These are phyloP conservation scores for Vachellia pachyceras DNA, from an alignment of 306 rosid genomes.

Conservation along the genomic window DNA sequence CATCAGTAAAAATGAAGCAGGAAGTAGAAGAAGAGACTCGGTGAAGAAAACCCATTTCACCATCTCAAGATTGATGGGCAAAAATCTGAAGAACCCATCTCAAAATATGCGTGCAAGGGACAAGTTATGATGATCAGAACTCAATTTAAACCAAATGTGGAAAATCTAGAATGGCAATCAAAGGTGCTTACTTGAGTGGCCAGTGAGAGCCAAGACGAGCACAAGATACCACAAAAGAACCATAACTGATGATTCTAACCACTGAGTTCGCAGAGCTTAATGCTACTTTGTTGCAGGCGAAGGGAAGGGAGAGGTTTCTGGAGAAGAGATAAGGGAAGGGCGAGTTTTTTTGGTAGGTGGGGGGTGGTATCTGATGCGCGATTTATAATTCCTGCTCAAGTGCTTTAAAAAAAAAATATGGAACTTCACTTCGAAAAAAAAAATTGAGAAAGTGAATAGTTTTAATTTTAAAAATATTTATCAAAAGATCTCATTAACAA, in stretches of 20 bases:
- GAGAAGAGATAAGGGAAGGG: not conserved
- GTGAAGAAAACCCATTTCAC: slow-evolving; percentile 8
- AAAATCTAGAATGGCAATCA: not conserved
- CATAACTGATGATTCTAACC: slow-evolving; percentile 49
- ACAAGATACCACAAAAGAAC: slow-evolving; percentile 53
- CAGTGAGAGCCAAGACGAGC: slow-evolving; percentile 60
- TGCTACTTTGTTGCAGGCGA: not conserved
- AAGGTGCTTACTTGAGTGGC: slow-evolving; percentile 72
- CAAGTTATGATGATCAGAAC: not conserved
- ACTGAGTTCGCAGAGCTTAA: slow-evolving; percentile 18
- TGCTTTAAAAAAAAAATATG: not conserved
- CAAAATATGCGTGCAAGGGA: not conserved
- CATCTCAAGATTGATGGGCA: not conserved
- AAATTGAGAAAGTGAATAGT: no score
- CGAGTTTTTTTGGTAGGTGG: not conserved
- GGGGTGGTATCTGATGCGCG: slow-evolving; percentile 22
- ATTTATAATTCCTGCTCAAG: slow-evolving; percentile 9
- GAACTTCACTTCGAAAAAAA: not conserved
- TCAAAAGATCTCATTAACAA: no score
- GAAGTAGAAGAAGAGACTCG: not conserved
- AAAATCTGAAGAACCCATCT: slow-evolving; percentile 19
- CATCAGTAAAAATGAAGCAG: not conserved
- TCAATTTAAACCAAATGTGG: not conserved
- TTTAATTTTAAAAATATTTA: no score
- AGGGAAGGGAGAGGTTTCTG: slow-evolving; percentile 27